Conservation (phyloP, 768 basidiomycete species). For the Leccinellum luteum region DNA sequence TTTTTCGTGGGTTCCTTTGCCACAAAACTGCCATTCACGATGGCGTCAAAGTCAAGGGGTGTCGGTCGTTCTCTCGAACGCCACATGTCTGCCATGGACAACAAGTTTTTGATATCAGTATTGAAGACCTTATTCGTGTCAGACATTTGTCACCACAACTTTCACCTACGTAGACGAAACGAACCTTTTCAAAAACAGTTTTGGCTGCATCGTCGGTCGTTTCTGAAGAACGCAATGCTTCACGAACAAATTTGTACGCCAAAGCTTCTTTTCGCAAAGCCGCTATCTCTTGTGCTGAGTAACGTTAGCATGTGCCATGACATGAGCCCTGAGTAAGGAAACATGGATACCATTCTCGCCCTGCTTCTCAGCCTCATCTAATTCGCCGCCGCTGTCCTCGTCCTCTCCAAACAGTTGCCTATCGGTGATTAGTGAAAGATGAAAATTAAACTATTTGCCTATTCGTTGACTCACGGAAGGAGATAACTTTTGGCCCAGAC, state of each 20-base stretch:
- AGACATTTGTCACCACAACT: slow-evolving; percentile 1
- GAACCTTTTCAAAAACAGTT: slow-evolving; percentile 82
- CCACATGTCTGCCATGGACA: slow-evolving; percentile 99
- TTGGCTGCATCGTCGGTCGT: slow-evolving; percentile 53
- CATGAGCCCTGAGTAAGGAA: slow-evolving; percentile 11
- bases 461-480: slow-evolving; percentile 60
- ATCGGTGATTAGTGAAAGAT: neutral
- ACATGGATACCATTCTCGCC: slow-evolving; percentile 79
- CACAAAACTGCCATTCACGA: slow-evolving; percentile 61
- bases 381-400: slow-evolving; percentile 73
- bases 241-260: slow-evolving; percentile 81
- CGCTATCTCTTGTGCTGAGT: slow-evolving; percentile 83
- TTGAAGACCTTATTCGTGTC: slow-evolving; percentile 68
- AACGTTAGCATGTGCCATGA: neutral
- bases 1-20: slow-evolving; percentile 32
- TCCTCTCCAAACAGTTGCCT: slow-evolving; percentile 97
- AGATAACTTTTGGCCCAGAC: slow-evolving; percentile 99
- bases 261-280: slow-evolving; percentile 85
- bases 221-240: slow-evolving; percentile 51
- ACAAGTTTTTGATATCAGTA: slow-evolving; percentile 80
- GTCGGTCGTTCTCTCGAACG: slow-evolving; percentile 81
- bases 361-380: slow-evolving; percentile 88
- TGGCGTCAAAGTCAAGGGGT: slow-evolving; percentile 78
- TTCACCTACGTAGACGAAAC: neutral
- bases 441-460: neutral